Conservation (phyloP, 2,329 filamentous ascomycete species). For the Ophiocordyceps robertsii region DNA sequence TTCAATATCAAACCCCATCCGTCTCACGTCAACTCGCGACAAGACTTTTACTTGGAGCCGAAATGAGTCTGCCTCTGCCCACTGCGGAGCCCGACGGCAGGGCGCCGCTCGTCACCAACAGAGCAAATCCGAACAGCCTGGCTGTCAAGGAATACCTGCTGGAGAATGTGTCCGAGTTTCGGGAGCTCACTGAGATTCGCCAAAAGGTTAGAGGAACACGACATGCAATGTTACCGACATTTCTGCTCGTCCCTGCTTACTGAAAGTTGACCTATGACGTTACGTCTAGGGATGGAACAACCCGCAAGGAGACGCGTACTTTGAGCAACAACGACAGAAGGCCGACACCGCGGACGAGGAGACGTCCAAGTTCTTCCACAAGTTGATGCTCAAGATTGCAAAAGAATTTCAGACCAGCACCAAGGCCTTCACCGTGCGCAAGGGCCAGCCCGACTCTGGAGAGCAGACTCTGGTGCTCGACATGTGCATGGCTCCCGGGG, state of each 20-base stretch:
- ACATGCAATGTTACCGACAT: no score
- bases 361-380: constrained; percentile 14
- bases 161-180: not conserved
- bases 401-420: constrained; percentile 23
- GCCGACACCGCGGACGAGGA: not conserved
- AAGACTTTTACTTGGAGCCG: no score
- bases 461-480: constrained; percentile 28
- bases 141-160: not conserved
- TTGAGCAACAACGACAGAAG: not conserved
- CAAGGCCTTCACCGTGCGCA: constrained; percentile 14
- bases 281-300: not conserved
- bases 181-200: not conserved
- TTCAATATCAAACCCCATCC: no score
- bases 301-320: not conserved
- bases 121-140: not conserved
- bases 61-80: no score
- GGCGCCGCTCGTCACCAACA: not conserved
- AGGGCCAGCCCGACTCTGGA: not conserved
- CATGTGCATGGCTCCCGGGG: constrained; percentile 42
- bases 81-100: no score
- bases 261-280: not conserved
- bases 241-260: not conserved
- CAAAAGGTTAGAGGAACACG: not conserved
- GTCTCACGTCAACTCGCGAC: no score
- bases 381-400: constrained; percentile 28